Conservation (phyloP, 2,329 filamentous ascomycete genomes). For the Emergomyces orientalis region DNA sequence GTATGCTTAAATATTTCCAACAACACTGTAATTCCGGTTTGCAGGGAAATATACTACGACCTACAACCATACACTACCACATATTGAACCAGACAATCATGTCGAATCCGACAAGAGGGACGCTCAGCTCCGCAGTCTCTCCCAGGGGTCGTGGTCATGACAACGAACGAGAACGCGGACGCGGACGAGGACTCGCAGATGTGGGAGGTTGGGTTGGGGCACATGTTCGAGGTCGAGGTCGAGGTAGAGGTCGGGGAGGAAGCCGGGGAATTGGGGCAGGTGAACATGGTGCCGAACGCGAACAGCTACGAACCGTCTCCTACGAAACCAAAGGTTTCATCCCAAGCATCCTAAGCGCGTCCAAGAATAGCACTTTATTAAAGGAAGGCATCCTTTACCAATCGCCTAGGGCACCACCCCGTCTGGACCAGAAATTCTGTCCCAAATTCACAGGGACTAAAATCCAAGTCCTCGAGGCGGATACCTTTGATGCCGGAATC, state of each 20-base stretch:
- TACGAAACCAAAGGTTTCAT: constrained; percentile 1
- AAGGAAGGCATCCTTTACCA: constrained; percentile 7
- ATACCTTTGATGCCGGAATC: constrained; percentile 9
- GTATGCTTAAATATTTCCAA: neutral
- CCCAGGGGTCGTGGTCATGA: neutral
- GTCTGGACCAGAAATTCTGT: neutral
- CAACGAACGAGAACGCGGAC: neutral
- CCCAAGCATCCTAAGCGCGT: neutral
- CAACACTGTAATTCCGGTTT: neutral
- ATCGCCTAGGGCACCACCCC: neutral
- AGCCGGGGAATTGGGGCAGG: neutral
- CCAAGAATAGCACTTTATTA: neutral
- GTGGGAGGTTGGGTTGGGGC: neutral
- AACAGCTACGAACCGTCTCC: constrained; percentile 3
- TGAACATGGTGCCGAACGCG: neutral
- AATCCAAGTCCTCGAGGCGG: constrained; percentile 5
- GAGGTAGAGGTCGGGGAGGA: neutral
- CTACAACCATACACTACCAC: neutral
- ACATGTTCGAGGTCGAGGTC: neutral
- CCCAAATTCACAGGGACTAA: neutral
- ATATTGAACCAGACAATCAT: neutral
- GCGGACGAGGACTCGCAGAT: neutral
- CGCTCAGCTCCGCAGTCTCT: neutral
- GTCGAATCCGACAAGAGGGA: neutral
- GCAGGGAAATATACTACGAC: neutral